These are phyloP conservation scores for Ajuga chamaepitys DNA, from an alignment of 257 asterid genomes.

Conservation along the genomic window DNA sequence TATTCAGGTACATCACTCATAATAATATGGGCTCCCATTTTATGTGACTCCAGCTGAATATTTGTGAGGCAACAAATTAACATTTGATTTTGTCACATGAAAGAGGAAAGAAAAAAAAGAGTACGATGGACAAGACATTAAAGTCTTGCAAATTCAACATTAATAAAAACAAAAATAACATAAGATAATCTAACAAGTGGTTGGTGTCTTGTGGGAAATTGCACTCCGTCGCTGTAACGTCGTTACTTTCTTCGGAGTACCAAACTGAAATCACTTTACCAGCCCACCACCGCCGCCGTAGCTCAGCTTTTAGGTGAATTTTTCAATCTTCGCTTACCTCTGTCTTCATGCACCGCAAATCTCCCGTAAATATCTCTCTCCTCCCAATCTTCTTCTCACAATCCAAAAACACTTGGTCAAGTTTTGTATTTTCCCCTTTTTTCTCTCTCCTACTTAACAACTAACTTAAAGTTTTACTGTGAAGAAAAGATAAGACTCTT, in stretches of 20 bases:
- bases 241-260: conserved; percentile 3
- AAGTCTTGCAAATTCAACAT: background rate
- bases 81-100: no score
- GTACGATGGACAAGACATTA: no score
- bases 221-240: conserved; percentile 32
- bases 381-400: background rate
- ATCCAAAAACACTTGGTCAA: conserved; percentile 7
- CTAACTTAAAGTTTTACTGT: conserved; percentile 10
- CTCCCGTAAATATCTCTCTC: conserved; percentile 12
- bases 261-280: conserved; percentile 1
- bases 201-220: conserved; percentile 23
- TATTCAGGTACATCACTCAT: no score
- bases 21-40: no score
- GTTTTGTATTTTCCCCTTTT: background rate
- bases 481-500: background rate
- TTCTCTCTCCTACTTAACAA: conserved; percentile 13
- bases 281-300: conserved; percentile 10
- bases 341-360: conserved; percentile 1
- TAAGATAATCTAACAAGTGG: conserved; percentile 11
- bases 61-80: no score
- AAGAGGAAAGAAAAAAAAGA: no score
- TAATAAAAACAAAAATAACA: background rate
- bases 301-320: conserved; percentile 9
- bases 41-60: no score
- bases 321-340: background rate